A percentile compares a stretch with the other conserved stretches of the same genome.
phyloP scores from a whole-genome alignment of 768 basidiomycete species.

The Suillus lakei region DNA sequence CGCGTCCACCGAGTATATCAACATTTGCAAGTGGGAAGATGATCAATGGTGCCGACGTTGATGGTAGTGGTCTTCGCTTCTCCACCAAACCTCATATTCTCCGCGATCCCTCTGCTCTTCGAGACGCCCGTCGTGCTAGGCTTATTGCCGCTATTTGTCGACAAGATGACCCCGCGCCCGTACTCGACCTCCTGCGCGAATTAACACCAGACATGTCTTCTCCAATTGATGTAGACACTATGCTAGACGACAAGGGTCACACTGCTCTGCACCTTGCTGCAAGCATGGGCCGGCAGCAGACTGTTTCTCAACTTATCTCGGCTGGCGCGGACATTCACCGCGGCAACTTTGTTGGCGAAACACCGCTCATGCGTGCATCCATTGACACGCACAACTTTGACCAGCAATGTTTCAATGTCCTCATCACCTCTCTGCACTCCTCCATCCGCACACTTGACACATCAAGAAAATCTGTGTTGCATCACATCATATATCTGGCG shows the following conservation, averaged over 20 bases:
- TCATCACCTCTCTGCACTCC: slow-evolving; percentile 66
- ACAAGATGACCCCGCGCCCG: slow-evolving; percentile 65
- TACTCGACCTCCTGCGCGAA: slow-evolving; percentile 71
- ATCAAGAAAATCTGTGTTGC: slow-evolving; percentile 82
- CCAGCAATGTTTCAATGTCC: slow-evolving; percentile 67
- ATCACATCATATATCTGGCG: slow-evolving; percentile 90
- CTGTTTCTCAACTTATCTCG: slow-evolving; percentile 70
- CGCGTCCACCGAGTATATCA: slow-evolving; percentile 52
- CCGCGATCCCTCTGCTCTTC: slow-evolving; percentile 57
- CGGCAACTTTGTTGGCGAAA: slow-evolving; percentile 94
- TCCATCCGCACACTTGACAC: slow-evolving; percentile 91
- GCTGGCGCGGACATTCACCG: slow-evolving; percentile 87
- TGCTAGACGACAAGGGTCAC: slow-evolving; percentile 94
- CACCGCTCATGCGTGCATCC: slow-evolving; percentile 90
- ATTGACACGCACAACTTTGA: slow-evolving; percentile 89
- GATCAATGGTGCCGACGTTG: slow-evolving; percentile 46
- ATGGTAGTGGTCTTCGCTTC: slow-evolving; percentile 58
- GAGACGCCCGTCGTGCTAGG: slow-evolving; percentile 60
- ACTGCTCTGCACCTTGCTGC: slow-evolving; percentile 94
- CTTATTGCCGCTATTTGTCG: slow-evolving; percentile 70
- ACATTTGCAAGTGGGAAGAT: slow-evolving; percentile 47
- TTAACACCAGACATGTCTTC: slow-evolving; percentile 49
- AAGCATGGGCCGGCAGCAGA: slow-evolving; percentile 74
- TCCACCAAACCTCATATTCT: slow-evolving; percentile 66
- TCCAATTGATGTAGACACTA: slow-evolving; percentile 69